Evolutionary conservation across 2,329 filamentous ascomycete species (phyloP).

Genomic region (Alternaria arbusti): DNA sequence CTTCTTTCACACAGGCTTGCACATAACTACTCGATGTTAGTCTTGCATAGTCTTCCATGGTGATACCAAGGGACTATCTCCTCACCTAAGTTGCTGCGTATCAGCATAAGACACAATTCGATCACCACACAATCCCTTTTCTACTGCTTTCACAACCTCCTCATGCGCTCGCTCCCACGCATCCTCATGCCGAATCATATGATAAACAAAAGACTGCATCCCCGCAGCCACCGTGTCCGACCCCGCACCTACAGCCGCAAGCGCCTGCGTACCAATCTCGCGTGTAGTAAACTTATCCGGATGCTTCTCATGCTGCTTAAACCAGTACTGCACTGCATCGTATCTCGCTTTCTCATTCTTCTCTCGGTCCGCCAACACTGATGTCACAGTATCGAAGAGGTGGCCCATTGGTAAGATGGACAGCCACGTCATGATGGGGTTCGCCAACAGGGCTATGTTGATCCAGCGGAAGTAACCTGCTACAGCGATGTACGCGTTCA

Average conservation of each 20-base stretch:
- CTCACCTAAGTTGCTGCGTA: neutral
- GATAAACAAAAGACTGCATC: constrained; percentile 47
- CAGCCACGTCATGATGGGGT: constrained; percentile 47
- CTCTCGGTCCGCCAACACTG: constrained; percentile 41
- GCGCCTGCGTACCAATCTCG: constrained; percentile 45
- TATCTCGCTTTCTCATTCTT: constrained; percentile 39
- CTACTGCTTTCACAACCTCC: constrained; percentile 15
- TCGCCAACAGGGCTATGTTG: constrained; percentile 36
- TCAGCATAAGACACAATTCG: constrained; percentile 1
- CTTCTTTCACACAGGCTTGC: constrained; percentile 41
- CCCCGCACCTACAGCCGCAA: constrained; percentile 49
- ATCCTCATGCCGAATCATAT: constrained; percentile 36
- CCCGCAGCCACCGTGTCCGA: constrained; percentile 47
- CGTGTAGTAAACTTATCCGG: constrained; percentile 44
- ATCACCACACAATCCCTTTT: neutral
- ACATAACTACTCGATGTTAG: neutral
- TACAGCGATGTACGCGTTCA: neutral
- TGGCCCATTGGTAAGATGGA: constrained; percentile 47
- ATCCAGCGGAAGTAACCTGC: constrained; percentile 20
- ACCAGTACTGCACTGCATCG: constrained; percentile 50
- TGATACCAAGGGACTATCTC: too few relatives aligned
- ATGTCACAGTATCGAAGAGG: constrained; percentile 48
- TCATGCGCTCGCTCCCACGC: neutral
- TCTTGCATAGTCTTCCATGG: too few relatives aligned
- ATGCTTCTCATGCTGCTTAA: constrained; percentile 37